phyloP scores from a whole-genome alignment of 192 early-diverging fungal genomes.

The Allomyces macrogynus region DNA sequence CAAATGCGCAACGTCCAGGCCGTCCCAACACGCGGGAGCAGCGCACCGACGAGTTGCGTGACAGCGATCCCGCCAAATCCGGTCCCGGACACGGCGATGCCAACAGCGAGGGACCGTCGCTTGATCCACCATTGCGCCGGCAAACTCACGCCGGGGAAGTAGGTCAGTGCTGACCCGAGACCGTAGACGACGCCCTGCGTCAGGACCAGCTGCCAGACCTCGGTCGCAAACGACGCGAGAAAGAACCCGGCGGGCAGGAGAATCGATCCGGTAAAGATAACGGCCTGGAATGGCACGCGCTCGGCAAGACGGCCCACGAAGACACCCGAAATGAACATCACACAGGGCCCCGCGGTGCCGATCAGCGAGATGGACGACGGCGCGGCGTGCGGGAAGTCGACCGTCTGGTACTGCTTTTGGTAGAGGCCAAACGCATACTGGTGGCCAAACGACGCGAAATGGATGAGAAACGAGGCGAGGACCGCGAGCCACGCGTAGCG shows the following conservation, averaged over 20 bases:
- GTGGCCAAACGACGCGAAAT: constrained; percentile 18
- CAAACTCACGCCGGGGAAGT: constrained; percentile 30
- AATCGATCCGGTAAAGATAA: constrained; percentile 7
- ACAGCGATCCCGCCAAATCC: neutral
- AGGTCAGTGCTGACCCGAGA: constrained; percentile 29
- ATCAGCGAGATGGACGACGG: constrained; percentile 1
- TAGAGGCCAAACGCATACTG: constrained; percentile 17
- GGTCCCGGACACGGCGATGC: constrained; percentile 5
- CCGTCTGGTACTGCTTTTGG: constrained; percentile 8
- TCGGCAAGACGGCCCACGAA: constrained; percentile 10
- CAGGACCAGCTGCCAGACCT: constrained; percentile 45
- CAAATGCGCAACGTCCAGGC: neutral
- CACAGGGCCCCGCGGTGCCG: constrained; percentile 2
- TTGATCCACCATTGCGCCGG: constrained; percentile 43
- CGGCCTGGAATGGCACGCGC: constrained; percentile 7
- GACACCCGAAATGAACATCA: neutral
- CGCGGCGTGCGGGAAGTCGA: constrained; percentile 1
- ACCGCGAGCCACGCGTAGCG: constrained; percentile 24
- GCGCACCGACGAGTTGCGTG: neutral
- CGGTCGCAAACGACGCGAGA: constrained; percentile 33
- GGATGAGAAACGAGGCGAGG: constrained; percentile 14
- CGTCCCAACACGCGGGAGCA: neutral
- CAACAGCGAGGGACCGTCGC: constrained; percentile 35
- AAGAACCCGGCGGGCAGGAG: constrained; percentile 29
- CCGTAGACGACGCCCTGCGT: constrained; percentile 43